Percentiles rank a stretch among this genome's conserved stretches.
phyloP scores from a whole-genome alignment of 371 early-diverging fungal species.

The Circinella minor region DNA sequence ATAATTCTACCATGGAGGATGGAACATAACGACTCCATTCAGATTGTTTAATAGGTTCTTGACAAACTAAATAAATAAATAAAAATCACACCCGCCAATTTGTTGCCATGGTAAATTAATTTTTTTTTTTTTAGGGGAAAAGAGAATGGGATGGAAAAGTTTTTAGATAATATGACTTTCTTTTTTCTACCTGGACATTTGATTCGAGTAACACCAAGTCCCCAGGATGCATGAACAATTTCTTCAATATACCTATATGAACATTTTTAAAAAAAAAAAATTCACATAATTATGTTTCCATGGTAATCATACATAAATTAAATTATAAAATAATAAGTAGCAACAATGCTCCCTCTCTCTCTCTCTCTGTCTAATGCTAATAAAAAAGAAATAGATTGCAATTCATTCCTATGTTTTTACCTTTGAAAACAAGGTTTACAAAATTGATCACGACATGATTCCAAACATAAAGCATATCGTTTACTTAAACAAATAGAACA shows the following conservation, averaged over 20 bases:
- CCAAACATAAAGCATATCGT: constrained; percentile 63
- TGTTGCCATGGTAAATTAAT: too few species aligned
- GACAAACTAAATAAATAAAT: constrained; percentile 67
- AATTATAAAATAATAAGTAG: too few species aligned
- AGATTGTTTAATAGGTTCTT: constrained; percentile 53
- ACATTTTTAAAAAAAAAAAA: neutral
- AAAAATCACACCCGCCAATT: too few species aligned
- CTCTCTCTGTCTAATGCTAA: too few species aligned
- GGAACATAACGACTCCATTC: constrained; percentile 67
- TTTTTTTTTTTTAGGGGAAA: neutral
- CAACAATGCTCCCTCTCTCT: neutral
- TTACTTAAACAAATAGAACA: constrained; percentile 74
- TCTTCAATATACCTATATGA: constrained; percentile 62
- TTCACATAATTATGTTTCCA: neutral
- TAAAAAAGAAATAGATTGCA: too few species aligned
- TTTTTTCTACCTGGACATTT: constrained; percentile 59
- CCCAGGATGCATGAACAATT: constrained; percentile 69
- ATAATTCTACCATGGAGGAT: constrained; percentile 44
- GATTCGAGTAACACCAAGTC: constrained; percentile 62
- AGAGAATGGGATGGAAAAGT: too few species aligned
- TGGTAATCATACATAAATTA: neutral
- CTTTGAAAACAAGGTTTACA: constrained; percentile 69
- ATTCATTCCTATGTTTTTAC: constrained; percentile 27
- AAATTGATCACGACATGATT: constrained; percentile 70
- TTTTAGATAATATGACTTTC: too few species aligned